Conservation (phyloP, 2,329 filamentous ascomycete species). For the Microdochium nivale region DNA sequence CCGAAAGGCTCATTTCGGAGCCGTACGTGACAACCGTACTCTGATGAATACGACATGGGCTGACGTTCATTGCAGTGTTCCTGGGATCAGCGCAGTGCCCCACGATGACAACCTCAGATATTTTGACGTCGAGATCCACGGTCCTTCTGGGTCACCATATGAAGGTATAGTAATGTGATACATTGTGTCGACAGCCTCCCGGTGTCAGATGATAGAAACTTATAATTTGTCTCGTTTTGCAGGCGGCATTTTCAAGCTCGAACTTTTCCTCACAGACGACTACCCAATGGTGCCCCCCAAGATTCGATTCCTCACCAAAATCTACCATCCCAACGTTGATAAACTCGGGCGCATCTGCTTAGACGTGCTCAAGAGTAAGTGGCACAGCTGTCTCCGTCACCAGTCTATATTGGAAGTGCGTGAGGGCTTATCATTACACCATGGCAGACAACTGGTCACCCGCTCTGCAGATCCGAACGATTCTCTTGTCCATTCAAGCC, state of each 20-base stretch:
- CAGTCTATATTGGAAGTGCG: background rate
- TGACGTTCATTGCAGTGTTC: constrained; percentile 54
- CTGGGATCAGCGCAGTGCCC: constrained; percentile 89
- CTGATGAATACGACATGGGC: background rate
- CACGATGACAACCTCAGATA: constrained; percentile 97
- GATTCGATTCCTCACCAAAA: constrained; percentile 97
- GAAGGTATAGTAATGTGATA: constrained; percentile 55
- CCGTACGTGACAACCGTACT: constrained; percentile 52
- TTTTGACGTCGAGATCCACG: constrained; percentile 95
- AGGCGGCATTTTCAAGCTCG: constrained; percentile 88
- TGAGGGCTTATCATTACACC: constrained; percentile 8
- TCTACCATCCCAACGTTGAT: constrained; percentile 98
- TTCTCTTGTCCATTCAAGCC: constrained; percentile 96
- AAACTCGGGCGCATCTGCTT: constrained; percentile 95
- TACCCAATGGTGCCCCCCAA: constrained; percentile 99
- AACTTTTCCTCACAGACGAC: constrained; percentile 95
- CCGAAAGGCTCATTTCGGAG: constrained; percentile 91
- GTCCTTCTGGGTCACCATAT: constrained; percentile 85
- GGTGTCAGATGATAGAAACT: constrained; percentile 3
- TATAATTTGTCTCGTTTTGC: background rate
- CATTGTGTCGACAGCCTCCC: too few species aligned
- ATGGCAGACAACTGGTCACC: constrained; percentile 91
- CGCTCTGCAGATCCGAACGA: constrained; percentile 93
- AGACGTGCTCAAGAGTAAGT: constrained; percentile 89
- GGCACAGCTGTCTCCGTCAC: background rate